Evolutionary conservation across 768 basidiomycete species (phyloP), one percentile per base, ranked within the genome.

Genomic region (Hericium rajendrae): DNA sequence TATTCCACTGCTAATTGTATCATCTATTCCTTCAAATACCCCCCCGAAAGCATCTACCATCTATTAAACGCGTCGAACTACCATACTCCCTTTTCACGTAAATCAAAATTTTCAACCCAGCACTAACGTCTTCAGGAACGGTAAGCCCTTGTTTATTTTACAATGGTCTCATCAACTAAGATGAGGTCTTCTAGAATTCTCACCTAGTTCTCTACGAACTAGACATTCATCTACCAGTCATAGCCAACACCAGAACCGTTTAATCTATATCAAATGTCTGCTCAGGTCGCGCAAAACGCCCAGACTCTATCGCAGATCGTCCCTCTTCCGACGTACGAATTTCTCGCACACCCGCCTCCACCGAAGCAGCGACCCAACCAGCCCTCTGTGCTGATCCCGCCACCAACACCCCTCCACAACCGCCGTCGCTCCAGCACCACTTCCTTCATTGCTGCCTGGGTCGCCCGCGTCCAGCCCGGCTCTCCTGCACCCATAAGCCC

Each of bases 381-480:
- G 37, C 37, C 18, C 10, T 18, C 18, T 43, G 16, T 18, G 16
- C 1, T 43, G 41, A 15, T 15, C 13, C 41, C 22, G 20, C 32
- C 53, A 15, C 10, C 22, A 13, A 22, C 20, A 13, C 26, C 48
- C 4, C 20, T 56, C 4, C 61, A 59, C 18, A 59, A 58, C n/a
- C 57, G 69, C 51, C 73, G 74, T 52, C 73, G 74, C 61, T 76
- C 80, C 22, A 75, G 71, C 54, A 76, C 80, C 2, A 74, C 74
- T 61, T 71, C 77, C 2, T 65, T 74, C 40, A 85, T 88, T 49
- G 65, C 77, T 15, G 61, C 79, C 40, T 90, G 87, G 87, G 84
- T 80, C 4, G 71, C 80, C 18, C 74, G 72, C 60, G 84, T 89
- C 55, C 81, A 84, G 57, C 87, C 86, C 4, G 86, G 86, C 6